phyloP scores from a whole-genome alignment of 1,284 basidiomycete species.

The Irpex sp. region DNA sequence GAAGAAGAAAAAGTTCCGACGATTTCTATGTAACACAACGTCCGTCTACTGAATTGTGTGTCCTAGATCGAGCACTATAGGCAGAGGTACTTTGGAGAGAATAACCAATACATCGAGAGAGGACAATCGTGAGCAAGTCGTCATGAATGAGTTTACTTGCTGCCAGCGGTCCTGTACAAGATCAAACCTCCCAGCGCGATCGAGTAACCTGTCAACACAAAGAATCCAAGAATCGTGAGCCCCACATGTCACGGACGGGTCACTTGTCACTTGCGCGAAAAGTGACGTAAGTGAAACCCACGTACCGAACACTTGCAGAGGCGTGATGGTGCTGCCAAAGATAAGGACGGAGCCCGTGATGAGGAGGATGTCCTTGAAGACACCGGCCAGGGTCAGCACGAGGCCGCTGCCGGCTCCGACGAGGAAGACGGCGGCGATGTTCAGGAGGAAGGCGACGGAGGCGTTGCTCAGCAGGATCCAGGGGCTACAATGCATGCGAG shows the following conservation, averaged over 20 bases:
- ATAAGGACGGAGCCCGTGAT: slow-evolving; percentile 87
- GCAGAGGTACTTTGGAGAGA: neutral
- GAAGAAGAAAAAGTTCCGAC: neutral
- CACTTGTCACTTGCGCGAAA: neutral
- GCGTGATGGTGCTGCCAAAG: slow-evolving; percentile 77
- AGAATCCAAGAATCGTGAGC: neutral
- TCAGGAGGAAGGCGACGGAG: slow-evolving; percentile 84
- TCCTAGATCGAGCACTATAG: neutral
- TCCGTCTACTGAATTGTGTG: neutral
- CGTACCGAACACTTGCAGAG: slow-evolving; percentile 83
- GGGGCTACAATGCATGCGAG: slow-evolving; percentile 37
- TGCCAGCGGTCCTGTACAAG: slow-evolving; percentile 77
- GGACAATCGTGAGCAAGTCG: neutral
- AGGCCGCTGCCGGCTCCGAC: slow-evolving; percentile 87
- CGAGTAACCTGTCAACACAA: slow-evolving; percentile 55
- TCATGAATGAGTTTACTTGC: slow-evolving; percentile 40
- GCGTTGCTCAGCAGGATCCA: slow-evolving; percentile 83
- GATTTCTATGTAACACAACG: neutral
- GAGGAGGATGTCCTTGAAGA: slow-evolving; percentile 93
- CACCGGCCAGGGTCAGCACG: slow-evolving; percentile 90
- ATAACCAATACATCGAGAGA: neutral
- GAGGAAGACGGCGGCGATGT: slow-evolving; percentile 93
- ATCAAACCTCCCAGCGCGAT: slow-evolving; percentile 80
- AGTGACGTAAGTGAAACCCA: slow-evolving; percentile 8
- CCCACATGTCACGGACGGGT: neutral